Base-by-base conservation (phyloP, 371 early-diverging fungal species). In the Catenaria anguillulae region DNA sequence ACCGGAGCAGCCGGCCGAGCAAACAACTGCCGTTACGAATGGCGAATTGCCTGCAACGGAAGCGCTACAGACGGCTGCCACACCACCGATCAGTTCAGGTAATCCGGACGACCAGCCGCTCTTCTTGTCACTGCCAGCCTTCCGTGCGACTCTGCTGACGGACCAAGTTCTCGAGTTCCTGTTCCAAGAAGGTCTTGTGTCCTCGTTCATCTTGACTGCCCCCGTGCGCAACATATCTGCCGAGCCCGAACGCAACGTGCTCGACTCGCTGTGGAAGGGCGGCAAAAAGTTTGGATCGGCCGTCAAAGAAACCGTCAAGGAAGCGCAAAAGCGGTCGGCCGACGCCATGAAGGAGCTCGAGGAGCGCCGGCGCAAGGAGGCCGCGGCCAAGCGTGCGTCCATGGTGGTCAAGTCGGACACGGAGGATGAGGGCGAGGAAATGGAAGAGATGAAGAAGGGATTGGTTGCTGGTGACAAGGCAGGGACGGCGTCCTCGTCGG, bases 91-190 rank as follows among this genome's bases (percentile, higher is more conserved):
- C 21, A n/a, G n/a, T n/a, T n/a, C n/a, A n/a, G 35, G 33, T 31
- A 19, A 19, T 12, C 2, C 35, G 0, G 48, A 48, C 48, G 24
- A 23, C 5, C 12, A 24, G 12, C n/a, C n/a, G n/a, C n/a, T n/a
- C n/a, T 10, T n/a, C 46, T 4, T 58, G 36, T 58, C 58, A 8
- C 10, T 58, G 24, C 40, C 58, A 15, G 58, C 58, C 1, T 42
- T 58, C 42, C 58, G 58, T 31, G 58, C 58, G 1, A 42, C 42
- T n/a, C 33, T 58, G 2, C 34, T 58, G 36, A 42, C 58, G 2
- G 58, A 58, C 36, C 40, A 33, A 21, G 58, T 58, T 10, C 42
- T 58, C 42, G 58, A 58, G 58, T 40, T 24, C 4, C 31, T 58
- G 40, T 58, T 58, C 58, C 26, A 58, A 17, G 31, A 33, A 17